phyloP scores from a whole-genome alignment of 176 grass and related monocot genomes.

The Eragrostis nindensis region DNA sequence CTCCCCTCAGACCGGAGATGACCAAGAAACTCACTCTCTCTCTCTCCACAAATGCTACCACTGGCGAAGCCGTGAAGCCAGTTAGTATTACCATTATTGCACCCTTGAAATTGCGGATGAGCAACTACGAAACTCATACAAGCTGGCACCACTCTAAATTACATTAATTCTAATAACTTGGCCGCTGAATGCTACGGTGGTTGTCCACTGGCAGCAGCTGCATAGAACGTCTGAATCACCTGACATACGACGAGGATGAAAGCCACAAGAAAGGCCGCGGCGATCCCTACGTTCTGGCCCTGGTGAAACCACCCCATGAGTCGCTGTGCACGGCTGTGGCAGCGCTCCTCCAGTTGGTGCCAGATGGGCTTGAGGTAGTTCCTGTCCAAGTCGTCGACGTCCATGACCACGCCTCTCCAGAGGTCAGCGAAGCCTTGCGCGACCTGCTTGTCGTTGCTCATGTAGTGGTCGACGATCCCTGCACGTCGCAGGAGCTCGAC shows the following conservation, averaged over 20 bases:
- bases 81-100: no score
- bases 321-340: neutral
- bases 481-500: neutral
- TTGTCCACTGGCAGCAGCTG: neutral
- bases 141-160: no score
- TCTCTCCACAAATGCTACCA: no score
- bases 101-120: no score
- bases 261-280: neutral
- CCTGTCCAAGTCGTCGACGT: neutral
- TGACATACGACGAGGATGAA: neutral
- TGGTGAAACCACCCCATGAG: neutral
- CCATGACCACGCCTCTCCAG: neutral
- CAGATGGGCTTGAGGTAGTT: slow-evolving; percentile 3
- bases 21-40: no score
- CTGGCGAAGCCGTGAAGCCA: no score
- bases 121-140: no score
- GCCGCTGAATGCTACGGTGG: neutral
- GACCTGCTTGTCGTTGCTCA: neutral
- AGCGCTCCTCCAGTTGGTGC: neutral
- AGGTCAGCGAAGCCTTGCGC: neutral
- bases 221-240: neutral
- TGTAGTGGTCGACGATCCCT: neutral
- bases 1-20: no score
- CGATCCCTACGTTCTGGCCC: neutral
- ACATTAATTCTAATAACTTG: no score